Evolutionary conservation across 208 protist species (phyloP), one percentile per base, ranked within the genome.

Genomic region (Acanthamoeba sp.): DNA sequence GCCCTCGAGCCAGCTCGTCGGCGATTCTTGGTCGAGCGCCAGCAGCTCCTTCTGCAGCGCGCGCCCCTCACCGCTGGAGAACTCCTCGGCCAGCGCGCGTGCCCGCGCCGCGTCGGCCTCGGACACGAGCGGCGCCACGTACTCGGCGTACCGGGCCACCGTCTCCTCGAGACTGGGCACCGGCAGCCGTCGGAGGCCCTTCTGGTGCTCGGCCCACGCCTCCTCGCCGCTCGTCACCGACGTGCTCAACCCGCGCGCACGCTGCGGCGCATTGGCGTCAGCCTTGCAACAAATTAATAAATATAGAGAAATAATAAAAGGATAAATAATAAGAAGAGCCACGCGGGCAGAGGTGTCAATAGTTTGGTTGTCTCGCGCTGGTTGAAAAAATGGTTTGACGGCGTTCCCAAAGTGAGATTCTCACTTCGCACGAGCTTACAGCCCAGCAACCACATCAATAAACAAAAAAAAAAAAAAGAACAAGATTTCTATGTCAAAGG

Each of bases 1-100:
- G 71, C 91, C 69, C 34, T 94, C 69, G 22, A 94, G 48, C 91
- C 73, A 94, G 76, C 62, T 88, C n/a, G 91, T 94, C 14, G 42
- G 40, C 66, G 91, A 64, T 10, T 66, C 50, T 12, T n/a, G 42
- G 32, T 1, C 91, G 42, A 88, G 73, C 1, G 0, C 4, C 2
- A 27, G 29, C 76, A 94, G 69, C 0, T 94, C 73, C 14, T 5
- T 0, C 29, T 94, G 91, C 52, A 94, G 76, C 42, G 76, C 76
- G n/a, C 45, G 76, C 2, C 76, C 76, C 76, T 85, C 76, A 29
- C 91, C 91, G 32, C 36, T 2, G 24, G 45, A 6, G 45, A 94
- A 94, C 40, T 89, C 91, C 50, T 82, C 69, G 24, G 50, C 91
- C 38, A 69, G 36, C 27, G 18, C 36, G 34, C 69, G 71, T 3